Base-by-base conservation (phyloP, 768 basidiomycete species). In the Tylopilus balloui region DNA sequence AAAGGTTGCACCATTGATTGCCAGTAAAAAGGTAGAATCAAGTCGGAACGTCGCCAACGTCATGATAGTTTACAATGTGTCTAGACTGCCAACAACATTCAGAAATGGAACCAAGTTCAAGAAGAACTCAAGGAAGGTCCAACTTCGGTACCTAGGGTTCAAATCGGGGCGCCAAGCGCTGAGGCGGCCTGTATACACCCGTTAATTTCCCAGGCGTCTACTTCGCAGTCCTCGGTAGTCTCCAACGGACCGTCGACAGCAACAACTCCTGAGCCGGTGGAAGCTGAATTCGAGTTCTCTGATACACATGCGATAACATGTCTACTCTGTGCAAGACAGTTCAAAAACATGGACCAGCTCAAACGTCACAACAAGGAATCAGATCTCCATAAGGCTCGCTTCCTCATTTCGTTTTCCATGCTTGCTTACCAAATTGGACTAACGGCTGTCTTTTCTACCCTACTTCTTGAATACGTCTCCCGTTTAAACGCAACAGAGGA, bases 21-120 rank as follows among this genome's bases (percentile, higher is more conserved):
- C 85, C 19, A 91, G 86, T 65, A 90, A 83, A 75, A 92, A 91
- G 83, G 91, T 86, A 58, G 68, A 54, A 51, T 24, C 3, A 1
- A 41, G 10, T 3, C 31, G 5, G 3, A 20, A 32, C 24, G 11
- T 43, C 6, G 7, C 38, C 17, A 13, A 41, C 25, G 14, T 15
- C 19, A 9, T 20, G 8, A 15, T 41, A n/a, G 43, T 27, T n/a
- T 59, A 37, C 54, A 45, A 23, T 50, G 14, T 41, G 8, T 45
- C 35, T 63, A 96, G 91, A 88, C 84, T 38, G 88, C 80, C 42
- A 88, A 79, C 66, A 92, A 93, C 60, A 97, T 99, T 63, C 84
- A 78, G 60, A 97, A 98, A 65, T 99, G 95, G 96, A 98, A 94
- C 64, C 86, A 86, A 71, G 90, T 94, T 10, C 91, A 95, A 69